Conservation (phyloP, 2,329 filamentous ascomycete genomes). For the Tolypocladium paradoxum region DNA sequence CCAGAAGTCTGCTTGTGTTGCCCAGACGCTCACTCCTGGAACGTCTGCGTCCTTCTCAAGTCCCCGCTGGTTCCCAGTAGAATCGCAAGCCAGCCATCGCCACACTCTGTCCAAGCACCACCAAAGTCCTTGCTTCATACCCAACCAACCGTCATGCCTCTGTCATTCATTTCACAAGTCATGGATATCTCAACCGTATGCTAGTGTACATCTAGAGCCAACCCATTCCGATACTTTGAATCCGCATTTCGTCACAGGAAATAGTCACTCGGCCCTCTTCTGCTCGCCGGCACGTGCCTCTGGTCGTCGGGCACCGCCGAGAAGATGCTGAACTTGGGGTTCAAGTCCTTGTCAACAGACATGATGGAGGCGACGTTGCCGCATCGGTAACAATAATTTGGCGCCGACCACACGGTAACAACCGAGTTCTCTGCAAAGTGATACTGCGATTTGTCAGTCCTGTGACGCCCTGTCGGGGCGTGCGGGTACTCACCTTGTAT, state of each 20-base stretch:
- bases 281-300: conserved; percentile 65
- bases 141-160: conserved; percentile 4
- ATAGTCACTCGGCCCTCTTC: conserved; percentile 58
- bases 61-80: no score
- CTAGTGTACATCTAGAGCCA: conserved; percentile 28
- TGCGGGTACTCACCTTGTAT: conserved; percentile 59
- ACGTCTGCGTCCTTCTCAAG: no score
- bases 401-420: conserved; percentile 95
- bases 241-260: conserved; percentile 42
- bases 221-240: conserved; percentile 9
- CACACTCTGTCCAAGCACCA: no score
- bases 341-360: conserved; percentile 74
- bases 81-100: no score
- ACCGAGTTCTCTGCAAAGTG: conserved; percentile 93
- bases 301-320: conserved; percentile 79
- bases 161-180: conserved; percentile 20
- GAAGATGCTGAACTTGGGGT: conserved; percentile 89
- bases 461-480: background rate
- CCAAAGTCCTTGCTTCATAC: background rate
- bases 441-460: conserved; percentile 44
- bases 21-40: no score
- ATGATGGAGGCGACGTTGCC: conserved; percentile 97
- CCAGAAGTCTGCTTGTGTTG: no score
- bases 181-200: conserved; percentile 31
- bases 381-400: conserved; percentile 91